Percentiles rank a stretch among this genome's conserved stretches.
These are phyloP conservation scores for Blastobotrys serpentis DNA, from an alignment of 1,139 yeast species.

Conservation along the genomic window DNA sequence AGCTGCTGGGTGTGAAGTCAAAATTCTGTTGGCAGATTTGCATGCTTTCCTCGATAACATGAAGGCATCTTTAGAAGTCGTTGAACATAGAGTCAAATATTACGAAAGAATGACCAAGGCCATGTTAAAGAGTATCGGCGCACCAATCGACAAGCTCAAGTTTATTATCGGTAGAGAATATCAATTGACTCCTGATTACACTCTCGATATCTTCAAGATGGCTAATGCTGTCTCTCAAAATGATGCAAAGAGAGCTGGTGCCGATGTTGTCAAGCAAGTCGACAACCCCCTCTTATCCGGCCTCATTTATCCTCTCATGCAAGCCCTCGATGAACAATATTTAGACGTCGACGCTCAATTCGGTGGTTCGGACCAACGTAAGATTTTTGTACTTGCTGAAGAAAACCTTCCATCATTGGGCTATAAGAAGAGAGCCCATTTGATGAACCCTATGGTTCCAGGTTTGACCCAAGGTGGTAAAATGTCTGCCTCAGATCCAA, in stretches of 20 bases:
- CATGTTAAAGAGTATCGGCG: slow-evolving; percentile 79
- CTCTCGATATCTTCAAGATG: slow-evolving; percentile 83
- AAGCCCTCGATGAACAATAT: slow-evolving; percentile 93
- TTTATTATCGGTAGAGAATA: slow-evolving; percentile 88
- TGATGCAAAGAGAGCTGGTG: slow-evolving; percentile 98
- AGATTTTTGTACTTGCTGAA: slow-evolving; percentile 95
- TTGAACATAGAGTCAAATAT: slow-evolving; percentile 82
- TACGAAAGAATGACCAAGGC: slow-evolving; percentile 82
- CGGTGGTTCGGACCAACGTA: slow-evolving; percentile 99
- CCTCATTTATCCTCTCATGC: slow-evolving; percentile 96
- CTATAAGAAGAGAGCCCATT: slow-evolving; percentile 94
- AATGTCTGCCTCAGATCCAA: slow-evolving; percentile 99
- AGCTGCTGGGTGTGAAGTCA: slow-evolving; percentile 94
- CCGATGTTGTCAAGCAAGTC: slow-evolving; percentile 98
- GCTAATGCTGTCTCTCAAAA: slow-evolving; percentile 85
- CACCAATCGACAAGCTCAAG: slow-evolving; percentile 82
- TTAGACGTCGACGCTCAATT: slow-evolving; percentile 90
- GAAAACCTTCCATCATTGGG: slow-evolving; percentile 85
- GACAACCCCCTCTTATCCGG: slow-evolving; percentile 92
- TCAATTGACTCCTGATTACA: slow-evolving; percentile 74
- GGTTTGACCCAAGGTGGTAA: slow-evolving; percentile 95
- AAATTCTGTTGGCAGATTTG: slow-evolving; percentile 89
- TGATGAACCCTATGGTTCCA: slow-evolving; percentile 99
- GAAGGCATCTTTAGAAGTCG: slow-evolving; percentile 97
- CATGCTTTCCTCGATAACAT: slow-evolving; percentile 97